phyloP scores from a whole-genome alignment of 1,139 yeast genomes.

The Pichia sp. region DNA sequence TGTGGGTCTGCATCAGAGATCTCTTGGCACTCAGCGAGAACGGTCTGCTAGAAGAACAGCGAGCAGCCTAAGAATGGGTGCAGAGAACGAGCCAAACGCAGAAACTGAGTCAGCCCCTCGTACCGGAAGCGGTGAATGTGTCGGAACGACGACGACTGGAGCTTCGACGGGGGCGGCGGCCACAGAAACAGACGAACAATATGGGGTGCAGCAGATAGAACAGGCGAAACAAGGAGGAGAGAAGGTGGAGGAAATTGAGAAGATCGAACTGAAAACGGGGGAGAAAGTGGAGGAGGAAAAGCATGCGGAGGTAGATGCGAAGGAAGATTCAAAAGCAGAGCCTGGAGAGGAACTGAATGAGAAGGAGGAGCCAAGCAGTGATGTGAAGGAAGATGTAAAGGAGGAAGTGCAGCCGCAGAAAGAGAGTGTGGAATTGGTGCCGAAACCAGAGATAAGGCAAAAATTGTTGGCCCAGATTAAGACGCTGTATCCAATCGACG shows the following conservation, averaged over 20 bases:
- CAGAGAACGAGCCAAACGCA: background rate
- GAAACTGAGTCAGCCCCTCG: background rate
- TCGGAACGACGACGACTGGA: background rate
- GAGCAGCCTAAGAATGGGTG: background rate
- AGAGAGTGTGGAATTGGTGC: background rate
- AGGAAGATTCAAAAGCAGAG: no score
- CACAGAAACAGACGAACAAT: background rate
- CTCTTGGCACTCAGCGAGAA: background rate
- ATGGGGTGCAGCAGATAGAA: background rate
- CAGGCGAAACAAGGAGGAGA: background rate
- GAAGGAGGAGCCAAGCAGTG: no score
- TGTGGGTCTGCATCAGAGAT: background rate
- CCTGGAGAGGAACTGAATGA: no score
- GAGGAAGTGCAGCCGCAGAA: background rate
- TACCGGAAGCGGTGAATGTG: background rate
- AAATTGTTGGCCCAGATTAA: background rate
- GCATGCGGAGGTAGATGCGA: background rate
- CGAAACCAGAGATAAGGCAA: background rate
- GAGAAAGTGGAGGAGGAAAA: background rate
- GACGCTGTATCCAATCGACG: constrained; percentile 18
- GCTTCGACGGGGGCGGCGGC: background rate
- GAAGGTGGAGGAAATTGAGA: background rate
- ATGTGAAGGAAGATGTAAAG: background rate
- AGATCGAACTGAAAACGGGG: background rate
- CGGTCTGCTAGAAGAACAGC: background rate